Base-by-base conservation (phyloP, 768 basidiomycete genomes). In the Tricholoma saponaceum region DNA sequence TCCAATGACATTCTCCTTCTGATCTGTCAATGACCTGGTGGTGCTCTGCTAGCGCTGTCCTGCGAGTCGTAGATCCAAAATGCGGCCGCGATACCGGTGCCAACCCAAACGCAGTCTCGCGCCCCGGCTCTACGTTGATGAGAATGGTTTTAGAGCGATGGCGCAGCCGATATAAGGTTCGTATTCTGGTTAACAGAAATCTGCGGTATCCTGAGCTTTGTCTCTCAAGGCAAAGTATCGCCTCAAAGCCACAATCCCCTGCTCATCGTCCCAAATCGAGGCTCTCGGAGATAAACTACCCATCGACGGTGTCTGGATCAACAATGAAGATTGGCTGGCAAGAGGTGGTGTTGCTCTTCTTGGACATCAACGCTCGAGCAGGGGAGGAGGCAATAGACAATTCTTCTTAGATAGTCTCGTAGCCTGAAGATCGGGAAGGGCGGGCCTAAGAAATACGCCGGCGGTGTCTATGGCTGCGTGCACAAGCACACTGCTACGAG, bases 371-470 rank as follows among this genome's bases (percentile, higher is more conserved):
- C 5, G 53, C 26, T 37, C 55, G 56, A 25, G 56, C 58, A 0
- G 75, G 70, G 1, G 70, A 70, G 0, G 66, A 62, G 10, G 67
- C 66, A 32, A 58, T 76, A 4, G 76, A 73, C 12, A 74, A 66
- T 60, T 92, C 91, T 63, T 92, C 90, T 55, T 90, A 79, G 50
- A 92, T 92, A 0, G 87, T 91, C 67, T 91, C 90, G 61, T 90
- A 92, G 0, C 89, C 79, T 0, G 90, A 91, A 0, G 83, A 74
- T 4, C 86, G 78, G 12, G 86, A 86, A 8, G 80, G 78, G 18
- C 82, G 81, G 26, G 82, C 79, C 50, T 84, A 79, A 1, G 88
- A 89, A 51, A 83, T 80, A 1, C 89, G 82, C 33, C 88, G 85
- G 37, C 84, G 85, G 66, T 90, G 89, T 2, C 89, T 85, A 37